Percentiles rank a stretch among this genome's conserved stretches.
Conservation (phyloP, 139 green algal genomes). For the Chlorella sorokiniana region DNA sequence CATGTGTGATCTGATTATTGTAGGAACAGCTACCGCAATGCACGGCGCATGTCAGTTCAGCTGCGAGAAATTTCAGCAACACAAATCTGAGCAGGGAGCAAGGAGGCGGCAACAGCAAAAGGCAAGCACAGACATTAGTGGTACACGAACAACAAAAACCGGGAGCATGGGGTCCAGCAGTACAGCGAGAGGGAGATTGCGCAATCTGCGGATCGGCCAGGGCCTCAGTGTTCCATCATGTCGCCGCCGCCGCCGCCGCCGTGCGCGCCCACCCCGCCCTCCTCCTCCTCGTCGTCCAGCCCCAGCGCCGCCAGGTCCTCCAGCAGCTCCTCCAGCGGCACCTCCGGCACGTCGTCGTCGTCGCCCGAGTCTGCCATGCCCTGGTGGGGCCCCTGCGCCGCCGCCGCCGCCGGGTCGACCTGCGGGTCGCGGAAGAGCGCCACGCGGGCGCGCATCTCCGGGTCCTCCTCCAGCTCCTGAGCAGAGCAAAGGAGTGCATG, state of each 20-base stretch:
- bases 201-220: too few relatives aligned
- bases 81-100: too few relatives aligned
- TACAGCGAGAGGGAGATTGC: too few relatives aligned
- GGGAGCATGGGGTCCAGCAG: too few relatives aligned
- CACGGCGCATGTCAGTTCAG: too few relatives aligned
- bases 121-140: too few relatives aligned
- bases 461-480: constrained; percentile 86
- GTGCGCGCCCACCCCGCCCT: neutral
- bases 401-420: constrained; percentile 9
- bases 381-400: neutral
- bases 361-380: constrained; percentile 18
- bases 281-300: constrained; percentile 42
- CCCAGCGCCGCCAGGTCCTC: constrained; percentile 82
- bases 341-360: constrained; percentile 58
- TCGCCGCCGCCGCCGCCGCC: neutral
- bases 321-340: constrained; percentile 95
- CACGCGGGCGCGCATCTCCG: constrained; percentile 71
- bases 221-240: constrained; percentile 44
- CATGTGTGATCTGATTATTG: too few relatives aligned
- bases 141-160: too few relatives aligned
- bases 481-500: neutral
- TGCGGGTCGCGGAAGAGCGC: constrained; percentile 55
- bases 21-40: too few relatives aligned
- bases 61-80: too few relatives aligned
- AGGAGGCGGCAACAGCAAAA: too few relatives aligned